Conservation (phyloP, 176 grass and related monocot species). For the Carex littledalei region DNA sequence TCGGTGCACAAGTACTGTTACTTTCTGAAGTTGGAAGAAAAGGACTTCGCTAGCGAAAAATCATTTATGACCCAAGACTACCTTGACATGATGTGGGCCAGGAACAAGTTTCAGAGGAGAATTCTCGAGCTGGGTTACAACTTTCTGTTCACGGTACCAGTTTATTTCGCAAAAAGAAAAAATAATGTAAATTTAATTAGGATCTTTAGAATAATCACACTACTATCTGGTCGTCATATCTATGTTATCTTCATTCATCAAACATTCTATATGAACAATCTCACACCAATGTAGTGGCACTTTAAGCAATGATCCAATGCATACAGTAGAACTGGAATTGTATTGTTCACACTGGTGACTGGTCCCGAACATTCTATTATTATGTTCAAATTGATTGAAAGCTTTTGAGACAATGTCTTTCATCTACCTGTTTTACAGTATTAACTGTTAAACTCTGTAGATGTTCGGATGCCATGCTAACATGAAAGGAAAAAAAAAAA, state of each 20-base stretch:
- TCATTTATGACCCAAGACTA: slow-evolving; percentile 47
- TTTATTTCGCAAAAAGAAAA: background rate
- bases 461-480: too few species aligned
- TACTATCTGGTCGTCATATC: background rate
- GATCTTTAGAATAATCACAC: background rate
- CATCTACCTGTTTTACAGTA: background rate
- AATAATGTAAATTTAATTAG: background rate
- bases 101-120: slow-evolving; percentile 44
- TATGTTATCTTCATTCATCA: background rate
- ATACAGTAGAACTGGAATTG: background rate
- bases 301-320: background rate
- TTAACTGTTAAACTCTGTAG: too few species aligned
- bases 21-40: slow-evolving; percentile 28
- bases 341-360: background rate
- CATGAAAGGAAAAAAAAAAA: too few species aligned
- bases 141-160: slow-evolving; percentile 56
- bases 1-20: slow-evolving; percentile 56
- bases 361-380: background rate
- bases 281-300: background rate
- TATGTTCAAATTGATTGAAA: background rate
- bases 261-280: background rate
- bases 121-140: slow-evolving; percentile 64
- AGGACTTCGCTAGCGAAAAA: slow-evolving; percentile 21
- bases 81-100: slow-evolving; percentile 58
- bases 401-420: background rate